Evolutionary conservation across 768 basidiomycete species (phyloP).

Genomic region (Mycena vitilis): DNA sequence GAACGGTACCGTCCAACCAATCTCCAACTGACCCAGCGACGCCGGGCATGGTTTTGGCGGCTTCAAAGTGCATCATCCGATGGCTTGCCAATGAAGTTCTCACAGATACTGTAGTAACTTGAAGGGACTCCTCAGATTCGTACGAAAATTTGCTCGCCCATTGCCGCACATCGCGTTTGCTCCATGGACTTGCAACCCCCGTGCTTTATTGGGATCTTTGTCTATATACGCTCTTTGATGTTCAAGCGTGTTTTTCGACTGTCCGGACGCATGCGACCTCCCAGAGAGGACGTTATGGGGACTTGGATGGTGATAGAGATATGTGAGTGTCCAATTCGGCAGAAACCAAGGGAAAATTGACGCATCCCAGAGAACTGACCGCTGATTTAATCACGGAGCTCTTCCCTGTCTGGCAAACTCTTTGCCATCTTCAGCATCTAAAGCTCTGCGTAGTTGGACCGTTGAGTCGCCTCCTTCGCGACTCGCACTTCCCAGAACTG

Average conservation of each 20-base stretch:
- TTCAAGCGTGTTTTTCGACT: not conserved
- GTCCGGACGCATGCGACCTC: not conserved
- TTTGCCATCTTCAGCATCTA: not conserved
- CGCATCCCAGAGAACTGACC: not conserved
- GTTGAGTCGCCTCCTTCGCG: not conserved
- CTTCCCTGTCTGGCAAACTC: not conserved
- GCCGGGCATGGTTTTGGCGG: not conserved
- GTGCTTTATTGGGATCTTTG: not conserved
- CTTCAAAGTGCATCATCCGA: not conserved
- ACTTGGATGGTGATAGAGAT: too few relatives aligned
- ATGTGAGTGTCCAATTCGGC: too few relatives aligned
- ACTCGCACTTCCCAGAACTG: not conserved
- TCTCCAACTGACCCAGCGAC: too few relatives aligned
- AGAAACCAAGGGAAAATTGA: too few relatives aligned
- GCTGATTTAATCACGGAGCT: not conserved
- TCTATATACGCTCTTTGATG: not conserved
- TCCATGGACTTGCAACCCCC: not conserved
- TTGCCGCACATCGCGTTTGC: slow-evolving; percentile 3
- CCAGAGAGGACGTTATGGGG: too few relatives aligned
- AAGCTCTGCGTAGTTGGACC: not conserved
- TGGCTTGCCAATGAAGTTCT: slow-evolving; percentile 5
- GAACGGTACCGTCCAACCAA: too few relatives aligned
- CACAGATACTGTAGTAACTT: too few relatives aligned
- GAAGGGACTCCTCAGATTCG: not conserved
- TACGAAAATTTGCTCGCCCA: not conserved